Conservation (phyloP, 805 yeast genomes). For the Saccharomycopsis synnaedendra region DNA sequence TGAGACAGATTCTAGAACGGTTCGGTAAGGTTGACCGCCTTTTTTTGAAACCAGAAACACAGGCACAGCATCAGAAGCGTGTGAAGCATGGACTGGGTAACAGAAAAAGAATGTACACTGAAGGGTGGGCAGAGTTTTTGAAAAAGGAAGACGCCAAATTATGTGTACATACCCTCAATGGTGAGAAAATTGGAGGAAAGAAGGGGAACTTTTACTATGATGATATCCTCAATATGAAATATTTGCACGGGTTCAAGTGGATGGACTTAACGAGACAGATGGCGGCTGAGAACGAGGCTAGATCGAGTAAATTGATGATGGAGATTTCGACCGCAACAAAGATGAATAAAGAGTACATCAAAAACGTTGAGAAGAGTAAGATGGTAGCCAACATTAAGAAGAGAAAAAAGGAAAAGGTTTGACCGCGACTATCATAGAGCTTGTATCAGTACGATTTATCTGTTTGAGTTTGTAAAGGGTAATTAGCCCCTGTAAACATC, state of each 20-base stretch:
- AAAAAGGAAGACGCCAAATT: slow-evolving; percentile 80
- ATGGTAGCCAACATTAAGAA: slow-evolving; percentile 58
- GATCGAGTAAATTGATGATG: slow-evolving; percentile 78
- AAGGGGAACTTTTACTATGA: slow-evolving; percentile 87
- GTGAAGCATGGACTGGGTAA: slow-evolving; percentile 87
- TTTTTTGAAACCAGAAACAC: slow-evolving; percentile 79
- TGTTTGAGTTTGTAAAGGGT: too few species aligned
- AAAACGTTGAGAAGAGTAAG: slow-evolving; percentile 78
- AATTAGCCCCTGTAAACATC: too few species aligned
- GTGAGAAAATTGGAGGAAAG: slow-evolving; percentile 83
- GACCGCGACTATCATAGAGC: too few species aligned
- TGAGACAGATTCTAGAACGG: slow-evolving; percentile 66
- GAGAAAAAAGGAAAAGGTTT: slow-evolving; percentile 27
- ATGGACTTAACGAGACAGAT: slow-evolving; percentile 86
- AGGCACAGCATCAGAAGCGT: slow-evolving; percentile 49
- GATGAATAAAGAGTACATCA: slow-evolving; percentile 72
- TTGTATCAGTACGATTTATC: too few species aligned
- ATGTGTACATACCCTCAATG: slow-evolving; percentile 79
- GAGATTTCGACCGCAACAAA: slow-evolving; percentile 85
- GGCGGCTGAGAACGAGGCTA: slow-evolving; percentile 77
- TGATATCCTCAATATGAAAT: slow-evolving; percentile 85
- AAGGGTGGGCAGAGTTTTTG: slow-evolving; percentile 94
- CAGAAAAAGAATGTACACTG: slow-evolving; percentile 64
- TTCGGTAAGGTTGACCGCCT: slow-evolving; percentile 87
- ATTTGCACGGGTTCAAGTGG: slow-evolving; percentile 91